Evolutionary conservation across 2,329 filamentous ascomycete genomes (phyloP).

Genomic region (Epichloe hybrida): DNA sequence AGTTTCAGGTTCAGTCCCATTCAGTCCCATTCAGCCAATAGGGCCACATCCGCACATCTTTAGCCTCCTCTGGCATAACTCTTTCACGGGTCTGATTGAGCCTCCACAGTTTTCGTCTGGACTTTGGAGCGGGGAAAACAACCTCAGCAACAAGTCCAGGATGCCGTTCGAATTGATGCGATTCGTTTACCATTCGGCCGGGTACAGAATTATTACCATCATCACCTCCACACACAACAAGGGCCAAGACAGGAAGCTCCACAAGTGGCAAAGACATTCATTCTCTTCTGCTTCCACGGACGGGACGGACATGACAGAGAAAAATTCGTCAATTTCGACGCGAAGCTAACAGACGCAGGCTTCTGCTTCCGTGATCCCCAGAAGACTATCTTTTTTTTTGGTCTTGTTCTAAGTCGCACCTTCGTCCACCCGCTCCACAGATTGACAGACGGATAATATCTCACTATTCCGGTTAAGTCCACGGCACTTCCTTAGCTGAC

Average conservation of each 20-base stretch:
- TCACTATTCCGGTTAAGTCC: neutral
- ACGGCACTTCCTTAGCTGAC: neutral
- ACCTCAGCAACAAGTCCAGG: neutral
- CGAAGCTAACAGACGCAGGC: neutral
- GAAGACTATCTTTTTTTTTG: neutral
- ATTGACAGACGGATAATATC: neutral
- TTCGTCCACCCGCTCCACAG: neutral
- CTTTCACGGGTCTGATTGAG: neutral
- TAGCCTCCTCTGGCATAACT: neutral
- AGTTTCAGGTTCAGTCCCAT: conserved; percentile 20
- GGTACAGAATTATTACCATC: neutral
- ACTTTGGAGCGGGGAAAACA: neutral
- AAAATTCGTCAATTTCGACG: neutral
- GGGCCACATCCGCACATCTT: conserved; percentile 13
- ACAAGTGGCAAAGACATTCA: neutral
- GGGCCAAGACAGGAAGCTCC: neutral
- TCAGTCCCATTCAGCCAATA: conserved; percentile 13
- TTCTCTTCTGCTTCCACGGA: neutral
- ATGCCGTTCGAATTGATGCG: neutral
- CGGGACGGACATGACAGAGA: no score
- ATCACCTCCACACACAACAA: neutral
- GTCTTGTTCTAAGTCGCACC: neutral
- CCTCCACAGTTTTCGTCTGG: neutral
- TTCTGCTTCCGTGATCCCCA: neutral
- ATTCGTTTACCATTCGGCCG: conserved; percentile 1